A percentile compares a stretch with the other conserved stretches of the same genome.
These are phyloP conservation scores for Apophysomyces sp. DNA, from an alignment of 371 early-diverging fungal species.

Conservation along the genomic window DNA sequence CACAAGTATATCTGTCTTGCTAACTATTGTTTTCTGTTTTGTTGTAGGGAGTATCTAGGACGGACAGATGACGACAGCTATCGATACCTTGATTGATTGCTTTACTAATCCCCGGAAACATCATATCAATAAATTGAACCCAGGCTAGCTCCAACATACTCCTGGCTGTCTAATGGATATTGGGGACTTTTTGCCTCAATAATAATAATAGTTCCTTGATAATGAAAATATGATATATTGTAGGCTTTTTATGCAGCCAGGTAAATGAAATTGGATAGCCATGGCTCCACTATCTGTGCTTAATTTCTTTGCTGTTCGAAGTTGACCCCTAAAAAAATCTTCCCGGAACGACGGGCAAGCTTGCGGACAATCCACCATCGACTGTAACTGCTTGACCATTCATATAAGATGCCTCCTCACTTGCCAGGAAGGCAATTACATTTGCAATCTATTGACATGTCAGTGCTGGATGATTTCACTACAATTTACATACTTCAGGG, in stretches of 20 bases:
- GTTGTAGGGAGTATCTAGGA: slow-evolving; percentile 32
- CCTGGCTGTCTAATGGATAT: too few species aligned
- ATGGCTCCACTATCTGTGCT: too few species aligned
- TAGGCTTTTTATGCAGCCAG: too few species aligned
- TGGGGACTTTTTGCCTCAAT: too few species aligned
- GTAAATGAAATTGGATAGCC: too few species aligned
- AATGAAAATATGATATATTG: too few species aligned
- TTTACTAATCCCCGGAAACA: too few species aligned
- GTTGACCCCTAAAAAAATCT: background rate
- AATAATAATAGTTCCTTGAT: too few species aligned
- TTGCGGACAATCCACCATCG: slow-evolving; percentile 56
- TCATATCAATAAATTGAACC: too few species aligned
- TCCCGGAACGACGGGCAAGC: slow-evolving; percentile 40
- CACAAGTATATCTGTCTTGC: background rate
- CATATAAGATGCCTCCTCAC: slow-evolving; percentile 56
- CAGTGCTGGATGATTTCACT: too few species aligned
- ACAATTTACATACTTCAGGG: slow-evolving; percentile 27
- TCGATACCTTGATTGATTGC: slow-evolving; percentile 17
- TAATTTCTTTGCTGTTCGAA: too few species aligned
- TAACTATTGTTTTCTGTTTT: background rate
- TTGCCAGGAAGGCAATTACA: slow-evolving; percentile 53
- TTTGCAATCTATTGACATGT: slow-evolving; percentile 39
- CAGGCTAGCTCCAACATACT: too few species aligned
- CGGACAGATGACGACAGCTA: slow-evolving; percentile 29
- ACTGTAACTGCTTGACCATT: slow-evolving; percentile 58